Evolutionary conservation across 768 basidiomycete genomes (phyloP).

Genomic region (Psilocybe cyanescens): DNA sequence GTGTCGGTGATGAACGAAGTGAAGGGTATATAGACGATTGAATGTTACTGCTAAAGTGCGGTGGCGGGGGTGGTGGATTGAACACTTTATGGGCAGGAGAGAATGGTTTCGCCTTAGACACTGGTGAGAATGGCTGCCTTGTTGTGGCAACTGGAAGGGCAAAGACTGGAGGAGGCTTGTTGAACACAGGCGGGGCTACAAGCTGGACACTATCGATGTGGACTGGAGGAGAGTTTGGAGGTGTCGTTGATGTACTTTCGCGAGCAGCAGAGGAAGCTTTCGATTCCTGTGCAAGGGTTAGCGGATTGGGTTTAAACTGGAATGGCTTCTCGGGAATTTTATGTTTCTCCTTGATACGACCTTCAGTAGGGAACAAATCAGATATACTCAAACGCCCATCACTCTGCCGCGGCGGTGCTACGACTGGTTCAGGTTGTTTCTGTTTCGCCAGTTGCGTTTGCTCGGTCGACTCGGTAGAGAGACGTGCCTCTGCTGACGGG

Average conservation of each 20-base stretch:
- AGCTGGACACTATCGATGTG: constrained; percentile 26
- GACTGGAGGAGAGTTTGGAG: constrained; percentile 57
- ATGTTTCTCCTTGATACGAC: constrained; percentile 36
- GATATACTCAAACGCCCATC: constrained; percentile 57
- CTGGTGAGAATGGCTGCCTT: constrained; percentile 18
- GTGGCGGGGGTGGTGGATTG: constrained; percentile 20
- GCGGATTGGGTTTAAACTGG: constrained; percentile 23
- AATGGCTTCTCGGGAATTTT: constrained; percentile 31
- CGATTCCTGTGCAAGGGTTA: neutral
- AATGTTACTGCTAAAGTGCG: constrained; percentile 18
- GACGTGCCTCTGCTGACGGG: neutral
- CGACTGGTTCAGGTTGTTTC: constrained; percentile 7
- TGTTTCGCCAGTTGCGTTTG: neutral
- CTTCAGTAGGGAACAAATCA: constrained; percentile 55
- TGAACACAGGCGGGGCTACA: constrained; percentile 57
- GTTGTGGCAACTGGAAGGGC: constrained; percentile 42
- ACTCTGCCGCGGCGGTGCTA: constrained; percentile 17
- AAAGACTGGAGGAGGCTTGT: constrained; percentile 56
- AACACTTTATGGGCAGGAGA: constrained; percentile 11
- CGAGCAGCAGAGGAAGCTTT: constrained; percentile 16
- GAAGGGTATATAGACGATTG: constrained; percentile 34
- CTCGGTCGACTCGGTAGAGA: constrained; percentile 2
- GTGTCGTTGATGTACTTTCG: constrained; percentile 57
- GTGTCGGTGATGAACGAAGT: constrained; percentile 30
- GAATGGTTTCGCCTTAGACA: constrained; percentile 5